phyloP scores from a whole-genome alignment of 495 filamentous ascomycete genomes.

The Stereocaulon alpinum region DNA sequence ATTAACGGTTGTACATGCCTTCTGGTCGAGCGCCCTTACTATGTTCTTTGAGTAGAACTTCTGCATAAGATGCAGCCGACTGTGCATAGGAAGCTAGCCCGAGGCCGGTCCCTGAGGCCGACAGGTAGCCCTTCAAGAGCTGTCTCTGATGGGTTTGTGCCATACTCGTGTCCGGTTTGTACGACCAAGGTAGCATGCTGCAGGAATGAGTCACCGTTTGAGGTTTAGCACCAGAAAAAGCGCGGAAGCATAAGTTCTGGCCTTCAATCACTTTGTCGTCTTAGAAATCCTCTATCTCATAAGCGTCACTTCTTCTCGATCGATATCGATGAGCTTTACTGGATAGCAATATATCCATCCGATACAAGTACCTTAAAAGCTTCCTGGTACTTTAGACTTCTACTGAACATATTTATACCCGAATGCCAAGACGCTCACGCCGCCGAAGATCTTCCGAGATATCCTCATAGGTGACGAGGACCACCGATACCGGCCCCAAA shows the following conservation, averaged over 20 bases:
- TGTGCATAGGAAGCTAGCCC: neutral
- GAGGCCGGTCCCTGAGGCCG: neutral
- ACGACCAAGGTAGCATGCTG: neutral
- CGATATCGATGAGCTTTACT: too few relatives aligned
- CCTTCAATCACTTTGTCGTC: too few relatives aligned
- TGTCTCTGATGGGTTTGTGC: neutral
- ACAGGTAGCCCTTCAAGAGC: neutral
- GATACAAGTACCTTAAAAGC: too few relatives aligned
- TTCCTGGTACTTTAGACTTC: too few relatives aligned
- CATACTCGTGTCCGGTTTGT: neutral
- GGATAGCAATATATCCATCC: too few relatives aligned
- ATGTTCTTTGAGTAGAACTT: neutral
- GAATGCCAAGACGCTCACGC: too few relatives aligned
- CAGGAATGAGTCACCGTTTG: neutral
- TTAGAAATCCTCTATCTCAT: too few relatives aligned
- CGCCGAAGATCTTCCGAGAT: too few relatives aligned
- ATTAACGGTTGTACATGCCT: neutral
- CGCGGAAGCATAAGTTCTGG: too few relatives aligned
- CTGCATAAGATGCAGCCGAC: neutral
- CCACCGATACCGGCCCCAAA: slow-evolving; percentile 1
- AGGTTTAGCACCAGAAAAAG: too few relatives aligned
- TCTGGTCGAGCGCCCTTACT: neutral
- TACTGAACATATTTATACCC: too few relatives aligned
- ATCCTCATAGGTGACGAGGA: neutral
- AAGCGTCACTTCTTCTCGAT: too few relatives aligned